Base-by-base conservation (phyloP, 495 filamentous ascomycete genomes). In the Tetracladium setigerum region DNA sequence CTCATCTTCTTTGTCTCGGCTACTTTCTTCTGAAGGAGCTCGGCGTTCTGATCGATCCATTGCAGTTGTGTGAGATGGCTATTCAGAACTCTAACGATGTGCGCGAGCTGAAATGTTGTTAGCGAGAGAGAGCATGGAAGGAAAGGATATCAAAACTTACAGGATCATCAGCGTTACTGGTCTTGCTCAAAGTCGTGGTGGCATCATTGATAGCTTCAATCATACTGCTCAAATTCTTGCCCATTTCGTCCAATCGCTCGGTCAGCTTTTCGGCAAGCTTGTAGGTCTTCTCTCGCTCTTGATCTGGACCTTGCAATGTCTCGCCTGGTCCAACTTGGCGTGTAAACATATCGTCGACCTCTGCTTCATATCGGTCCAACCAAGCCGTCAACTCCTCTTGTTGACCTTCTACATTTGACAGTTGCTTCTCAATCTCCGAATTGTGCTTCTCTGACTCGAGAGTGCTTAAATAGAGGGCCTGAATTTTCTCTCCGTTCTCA, bases 181-280 rank as follows among this genome's bases (percentile, higher is more conserved):
- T 89, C 74, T 91, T 92, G 72, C 79, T 90, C 50, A 99, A 70
- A 5, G 78, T 84, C 19, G 84, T 72, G 8, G 83, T 88, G 39
- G 89, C 88, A 47, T 79, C 78, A 59, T 99, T 99, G 59, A 97
- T 92, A 65, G 95, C 92, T 59, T 95, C 89, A 59, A 99, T 95
- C 89, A 99, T 96, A 66, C 83, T 86, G 34, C 75, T 76, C 41
- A 97, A 69, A 63, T 95, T 89, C 63, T 84, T 87, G 63, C 87
- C 87, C 84, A 95, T 94, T 46, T 89, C 86, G 35, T 89, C 87
- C 57, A 97, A 64, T 43, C 81, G 77, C 57, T 95, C 87, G 2
- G 86, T 86, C 37, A 97, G 73, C 64, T 85, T 88, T 72, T 96
- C 90, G 10, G 92, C 92, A 18, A 90, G 64, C 71, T 89, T 84